These are phyloP conservation scores for Pichia sp. DNA, from an alignment of 1,139 yeast species.

Conservation along the genomic window DNA sequence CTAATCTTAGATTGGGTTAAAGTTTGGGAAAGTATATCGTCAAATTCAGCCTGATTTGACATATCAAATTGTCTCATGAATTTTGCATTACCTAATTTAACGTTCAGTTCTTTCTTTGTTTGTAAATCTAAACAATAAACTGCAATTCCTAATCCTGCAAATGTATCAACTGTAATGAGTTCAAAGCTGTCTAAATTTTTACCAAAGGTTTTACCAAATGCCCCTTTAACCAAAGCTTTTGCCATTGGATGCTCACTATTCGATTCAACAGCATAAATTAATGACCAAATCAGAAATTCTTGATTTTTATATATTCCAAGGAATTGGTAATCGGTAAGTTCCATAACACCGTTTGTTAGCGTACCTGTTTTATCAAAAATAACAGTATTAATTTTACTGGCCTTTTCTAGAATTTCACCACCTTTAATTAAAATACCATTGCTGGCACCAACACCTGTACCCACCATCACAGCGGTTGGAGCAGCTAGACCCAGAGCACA, in stretches of 20 bases:
- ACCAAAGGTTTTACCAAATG: conserved; percentile 22
- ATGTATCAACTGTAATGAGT: conserved; percentile 39
- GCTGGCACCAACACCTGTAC: conserved; percentile 91
- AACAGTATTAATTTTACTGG: conserved; percentile 58
- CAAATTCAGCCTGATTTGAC: conserved; percentile 17
- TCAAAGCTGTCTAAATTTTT: conserved; percentile 11
- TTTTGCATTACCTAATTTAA: conserved; percentile 53
- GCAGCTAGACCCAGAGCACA: conserved; percentile 96
- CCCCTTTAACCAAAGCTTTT: conserved; percentile 48
- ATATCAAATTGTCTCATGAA: conserved; percentile 32
- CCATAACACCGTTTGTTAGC: conserved; percentile 79
- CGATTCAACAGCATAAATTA: conserved; percentile 58
- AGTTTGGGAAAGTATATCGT: conserved; percentile 5
- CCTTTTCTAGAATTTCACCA: conserved; percentile 79
- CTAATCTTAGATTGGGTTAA: conserved; percentile 12
- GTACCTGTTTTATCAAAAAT: conserved; percentile 97
- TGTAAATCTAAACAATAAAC: conserved; percentile 35
- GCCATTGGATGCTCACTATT: conserved; percentile 89
- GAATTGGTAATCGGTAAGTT: conserved; percentile 18
- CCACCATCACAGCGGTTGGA: conserved; percentile 98
- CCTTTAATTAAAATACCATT: conserved; percentile 91
- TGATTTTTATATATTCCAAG: conserved; percentile 11
- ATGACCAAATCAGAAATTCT: conserved; percentile 44
- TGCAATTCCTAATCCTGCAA: conserved; percentile 67
- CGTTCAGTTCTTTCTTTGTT: conserved; percentile 21